Evolutionary conservation across 352 stramenopile genomes (phyloP).

Genomic region (Pythium vanterpoolii): DNA sequence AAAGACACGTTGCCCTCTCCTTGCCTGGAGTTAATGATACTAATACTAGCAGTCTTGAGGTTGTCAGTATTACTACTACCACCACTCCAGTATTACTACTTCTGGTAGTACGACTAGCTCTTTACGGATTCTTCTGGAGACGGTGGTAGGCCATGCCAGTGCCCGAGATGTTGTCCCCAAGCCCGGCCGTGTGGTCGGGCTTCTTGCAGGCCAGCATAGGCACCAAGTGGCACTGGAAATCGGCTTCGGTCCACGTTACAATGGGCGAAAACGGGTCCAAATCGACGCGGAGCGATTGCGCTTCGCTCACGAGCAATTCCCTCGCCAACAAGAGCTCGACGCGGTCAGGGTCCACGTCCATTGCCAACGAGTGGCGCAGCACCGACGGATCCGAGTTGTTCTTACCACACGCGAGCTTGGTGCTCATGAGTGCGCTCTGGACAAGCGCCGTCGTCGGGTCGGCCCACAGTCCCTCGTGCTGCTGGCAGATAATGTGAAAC

Average conservation of each 20-base stretch:
- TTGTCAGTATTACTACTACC: too few species aligned
- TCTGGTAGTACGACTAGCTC: neutral
- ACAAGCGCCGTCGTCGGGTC: constrained; percentile 67
- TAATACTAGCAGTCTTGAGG: too few species aligned
- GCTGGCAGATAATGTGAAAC: constrained; percentile 86
- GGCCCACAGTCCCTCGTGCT: constrained; percentile 54
- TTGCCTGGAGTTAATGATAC: too few species aligned
- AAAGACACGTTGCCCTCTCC: too few species aligned
- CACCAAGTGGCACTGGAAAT: constrained; percentile 75
- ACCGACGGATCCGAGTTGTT: constrained; percentile 34
- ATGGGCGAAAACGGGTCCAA: constrained; percentile 69
- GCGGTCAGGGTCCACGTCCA: constrained; percentile 70
- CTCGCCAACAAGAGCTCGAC: constrained; percentile 63
- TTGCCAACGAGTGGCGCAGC: constrained; percentile 56
- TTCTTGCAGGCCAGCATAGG: constrained; percentile 84
- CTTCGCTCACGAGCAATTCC: constrained; percentile 51
- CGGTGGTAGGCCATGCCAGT: constrained; percentile 80
- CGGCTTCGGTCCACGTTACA: constrained; percentile 60
- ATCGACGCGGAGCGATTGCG: constrained; percentile 47
- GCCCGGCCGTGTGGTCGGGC: constrained; percentile 71
- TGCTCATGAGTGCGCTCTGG: constrained; percentile 79
- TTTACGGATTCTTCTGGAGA: constrained; percentile 35
- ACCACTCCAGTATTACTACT: neutral
- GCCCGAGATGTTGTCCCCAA: constrained; percentile 86
- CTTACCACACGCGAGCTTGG: constrained; percentile 75